A percentile compares a stretch with the other conserved stretches of the same genome.
These are phyloP conservation scores for Cladosporium sp. DNA, from an alignment of 2,329 filamentous ascomycete species.

Conservation along the genomic window DNA sequence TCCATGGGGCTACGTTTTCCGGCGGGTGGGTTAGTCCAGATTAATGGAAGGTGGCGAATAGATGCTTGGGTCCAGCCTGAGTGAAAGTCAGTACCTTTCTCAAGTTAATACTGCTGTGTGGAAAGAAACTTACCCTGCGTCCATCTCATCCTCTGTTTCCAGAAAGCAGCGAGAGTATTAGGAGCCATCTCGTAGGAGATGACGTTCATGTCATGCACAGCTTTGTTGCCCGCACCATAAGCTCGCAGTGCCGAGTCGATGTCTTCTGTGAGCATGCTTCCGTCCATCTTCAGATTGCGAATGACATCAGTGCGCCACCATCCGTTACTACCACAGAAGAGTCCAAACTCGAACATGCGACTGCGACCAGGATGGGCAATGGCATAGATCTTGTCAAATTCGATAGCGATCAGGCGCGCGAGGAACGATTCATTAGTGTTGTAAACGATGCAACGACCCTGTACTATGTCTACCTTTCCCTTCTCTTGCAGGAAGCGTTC, in stretches of 20 bases:
- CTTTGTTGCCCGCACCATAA: slow-evolving; percentile 40
- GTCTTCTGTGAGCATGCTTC: slow-evolving; percentile 48
- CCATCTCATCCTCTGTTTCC: slow-evolving; percentile 50
- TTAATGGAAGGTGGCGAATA: slow-evolving; percentile 39
- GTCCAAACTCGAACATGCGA: slow-evolving; percentile 45
- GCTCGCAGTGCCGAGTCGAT: slow-evolving; percentile 48
- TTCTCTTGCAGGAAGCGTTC: slow-evolving; percentile 41
- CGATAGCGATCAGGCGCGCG: slow-evolving; percentile 46
- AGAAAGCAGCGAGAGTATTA: slow-evolving; percentile 41
- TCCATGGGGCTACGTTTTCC: slow-evolving; percentile 35
- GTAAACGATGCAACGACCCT: slow-evolving; percentile 48
- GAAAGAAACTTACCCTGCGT: slow-evolving; percentile 30
- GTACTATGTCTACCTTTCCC: slow-evolving; percentile 43
- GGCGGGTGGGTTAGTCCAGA: slow-evolving; percentile 39
- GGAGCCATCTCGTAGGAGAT: slow-evolving; percentile 48
- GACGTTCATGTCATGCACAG: slow-evolving; percentile 47
- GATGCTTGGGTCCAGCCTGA: slow-evolving; percentile 47
- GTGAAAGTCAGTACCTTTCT: not conserved
- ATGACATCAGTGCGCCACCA: slow-evolving; percentile 46
- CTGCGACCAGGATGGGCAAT: slow-evolving; percentile 48
- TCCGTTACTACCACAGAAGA: slow-evolving; percentile 48
- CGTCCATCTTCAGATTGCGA: slow-evolving; percentile 46
- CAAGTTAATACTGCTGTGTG: not conserved
- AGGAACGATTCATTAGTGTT: slow-evolving; percentile 43
- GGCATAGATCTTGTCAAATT: slow-evolving; percentile 51